Conservation (phyloP, 805 yeast species). For the Starmerella geochares region DNA sequence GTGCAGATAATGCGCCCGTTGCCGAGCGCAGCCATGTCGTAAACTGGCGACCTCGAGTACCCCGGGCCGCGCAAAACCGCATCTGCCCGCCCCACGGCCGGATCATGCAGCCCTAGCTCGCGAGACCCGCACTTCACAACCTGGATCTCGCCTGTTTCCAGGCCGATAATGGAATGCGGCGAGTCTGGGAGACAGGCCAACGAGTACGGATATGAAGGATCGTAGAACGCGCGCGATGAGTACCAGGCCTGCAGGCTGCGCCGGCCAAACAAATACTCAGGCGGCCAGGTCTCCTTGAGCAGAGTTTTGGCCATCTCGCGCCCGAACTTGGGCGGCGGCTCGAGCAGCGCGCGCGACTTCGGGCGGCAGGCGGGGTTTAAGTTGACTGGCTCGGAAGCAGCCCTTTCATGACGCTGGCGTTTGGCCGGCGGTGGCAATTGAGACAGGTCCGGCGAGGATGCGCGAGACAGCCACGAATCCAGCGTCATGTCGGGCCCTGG, state of each 20-base stretch:
- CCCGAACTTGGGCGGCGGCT: neutral
- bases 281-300: neutral
- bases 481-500: slow-evolving; percentile 6
- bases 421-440: neutral
- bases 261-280: slow-evolving; percentile 3
- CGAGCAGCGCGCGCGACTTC: neutral
- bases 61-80: neutral
- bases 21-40: neutral
- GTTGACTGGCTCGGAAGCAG: neutral
- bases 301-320: neutral
- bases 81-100: neutral
- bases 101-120: slow-evolving; percentile 1
- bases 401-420: neutral
- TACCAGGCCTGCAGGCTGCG: neutral
- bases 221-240: slow-evolving; percentile 1
- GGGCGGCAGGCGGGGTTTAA: neutral
- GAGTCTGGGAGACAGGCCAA: slow-evolving; percentile 5
- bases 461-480: slow-evolving; percentile 12
- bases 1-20: neutral
- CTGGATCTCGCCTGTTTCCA: slow-evolving; percentile 3
- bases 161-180: slow-evolving; percentile 3
- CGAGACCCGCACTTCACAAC: slow-evolving; percentile 1
- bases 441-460: neutral
- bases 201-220: neutral
- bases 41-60: neutral